Base-by-base conservation (phyloP, 306 rosid genomes). In the Astragalus membranaceus region DNA sequence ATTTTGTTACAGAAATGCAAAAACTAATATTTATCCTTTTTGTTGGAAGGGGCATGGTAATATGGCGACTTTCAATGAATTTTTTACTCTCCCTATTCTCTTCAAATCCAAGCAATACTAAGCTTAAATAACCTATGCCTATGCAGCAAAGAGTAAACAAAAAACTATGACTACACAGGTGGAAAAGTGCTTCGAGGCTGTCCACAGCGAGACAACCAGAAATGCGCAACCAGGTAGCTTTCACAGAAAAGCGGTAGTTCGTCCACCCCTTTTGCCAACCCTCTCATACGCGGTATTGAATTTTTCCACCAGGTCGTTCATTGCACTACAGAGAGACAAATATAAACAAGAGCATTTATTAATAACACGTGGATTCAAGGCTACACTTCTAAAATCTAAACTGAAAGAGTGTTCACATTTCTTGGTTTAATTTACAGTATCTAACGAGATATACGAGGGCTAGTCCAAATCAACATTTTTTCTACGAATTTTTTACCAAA, bases 251-350 rank as follows among this genome's bases (percentile, higher is more conserved):
- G 92, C 87, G 50, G 95, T 87, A 50, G 95, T 87, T 16, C 99
- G 81, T 51, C 99, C 97, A 48, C 96, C 97, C 73, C 99, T 85
- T 81, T 96, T 87, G 81, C 83, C 87, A 78, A 89, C 96, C 80
- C 99, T 85, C 77, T 94, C 99, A 12, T 88, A 91, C 8, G 99
- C 96, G n/a, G 84, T 89, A 85, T 81, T 81, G 81, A 87, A 87
- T 74, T 91, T 91, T 88, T 87, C 96, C 37, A 85, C 91, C 74
- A 91, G 84, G 20, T 88, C 88, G 78, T 81, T 85, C 86, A 82
- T 77, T 51, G 78, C 67, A 72, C 84, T 84, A 55, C 79, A 71
- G 11, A 30, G 33, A 78, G 73, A 37, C 35, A 64, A 8, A 63
- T 30, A 43, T 13, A 39, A 39, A 39, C 8, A 8, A 6, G 5